Percentiles rank a stretch among this genome's conserved stretches.
Evolutionary conservation across 768 basidiomycete species (phyloP).

Genomic region (Pulveroboletus sp.): DNA sequence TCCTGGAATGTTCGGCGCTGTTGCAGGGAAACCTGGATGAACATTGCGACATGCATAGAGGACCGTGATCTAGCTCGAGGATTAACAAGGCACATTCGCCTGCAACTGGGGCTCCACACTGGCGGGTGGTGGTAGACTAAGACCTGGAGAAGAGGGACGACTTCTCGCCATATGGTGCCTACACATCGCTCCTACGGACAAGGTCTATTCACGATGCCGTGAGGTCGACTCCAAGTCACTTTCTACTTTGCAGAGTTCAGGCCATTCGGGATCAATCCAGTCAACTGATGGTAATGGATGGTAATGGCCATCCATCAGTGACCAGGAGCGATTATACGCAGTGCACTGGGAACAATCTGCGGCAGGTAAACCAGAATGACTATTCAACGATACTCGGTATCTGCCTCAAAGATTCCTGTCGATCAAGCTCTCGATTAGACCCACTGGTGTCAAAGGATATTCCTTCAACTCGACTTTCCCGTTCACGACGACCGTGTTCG

Average conservation of each 20-base stretch:
- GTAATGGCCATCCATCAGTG: neutral
- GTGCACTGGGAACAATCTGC: neutral
- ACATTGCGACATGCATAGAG: too few relatives aligned
- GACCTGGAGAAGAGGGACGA: too few relatives aligned
- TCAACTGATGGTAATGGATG: neutral
- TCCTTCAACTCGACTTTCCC: slow-evolving; percentile 73
- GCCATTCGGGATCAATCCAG: neutral
- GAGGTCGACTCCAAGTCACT: neutral
- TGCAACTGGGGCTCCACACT: slow-evolving; percentile 12
- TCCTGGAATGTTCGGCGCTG: too few relatives aligned
- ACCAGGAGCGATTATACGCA: neutral
- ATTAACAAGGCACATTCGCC: slow-evolving; percentile 16
- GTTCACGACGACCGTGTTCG: slow-evolving; percentile 65
- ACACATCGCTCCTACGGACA: neutral
- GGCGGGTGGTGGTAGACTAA: slow-evolving; percentile 8
- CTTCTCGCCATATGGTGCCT: neutral
- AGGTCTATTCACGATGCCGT: slow-evolving; percentile 4
- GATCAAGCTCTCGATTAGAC: slow-evolving; percentile 78
- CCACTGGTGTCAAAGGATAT: slow-evolving; percentile 67
- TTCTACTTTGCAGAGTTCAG: neutral
- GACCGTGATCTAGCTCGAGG: neutral
- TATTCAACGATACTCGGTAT: neutral
- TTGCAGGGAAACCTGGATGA: too few relatives aligned
- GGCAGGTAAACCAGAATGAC: too few relatives aligned
- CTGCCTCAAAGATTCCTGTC: slow-evolving; percentile 51